Evolutionary conservation across 768 basidiomycete species (phyloP).

Genomic region (Lentinula raphanica): DNA sequence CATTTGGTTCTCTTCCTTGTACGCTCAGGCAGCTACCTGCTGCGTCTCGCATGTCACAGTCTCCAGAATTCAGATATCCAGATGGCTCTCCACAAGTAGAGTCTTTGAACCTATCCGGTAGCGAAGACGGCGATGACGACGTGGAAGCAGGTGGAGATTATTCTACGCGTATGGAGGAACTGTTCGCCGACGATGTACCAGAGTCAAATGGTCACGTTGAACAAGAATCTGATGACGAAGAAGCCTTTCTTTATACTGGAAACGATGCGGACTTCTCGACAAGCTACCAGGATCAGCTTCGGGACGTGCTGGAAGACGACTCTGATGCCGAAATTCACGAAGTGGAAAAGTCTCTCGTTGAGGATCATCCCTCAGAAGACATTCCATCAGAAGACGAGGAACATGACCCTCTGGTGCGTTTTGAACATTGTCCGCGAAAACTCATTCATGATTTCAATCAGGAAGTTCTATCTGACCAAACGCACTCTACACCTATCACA

Average conservation of each 20-base stretch:
- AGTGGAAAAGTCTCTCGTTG: slow-evolving; percentile 40
- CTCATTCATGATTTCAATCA: not conserved
- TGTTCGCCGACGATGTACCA: slow-evolving; percentile 44
- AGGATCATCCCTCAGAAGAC: slow-evolving; percentile 32
- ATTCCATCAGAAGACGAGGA: slow-evolving; percentile 21
- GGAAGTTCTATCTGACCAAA: slow-evolving; percentile 23
- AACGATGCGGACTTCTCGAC: slow-evolving; percentile 50
- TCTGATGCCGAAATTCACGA: slow-evolving; percentile 41
- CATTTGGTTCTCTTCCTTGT: not conserved
- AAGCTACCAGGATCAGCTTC: slow-evolving; percentile 63
- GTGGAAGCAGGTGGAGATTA: slow-evolving; percentile 48
- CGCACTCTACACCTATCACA: slow-evolving; percentile 30
- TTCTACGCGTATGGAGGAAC: slow-evolving; percentile 63
- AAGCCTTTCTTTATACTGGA: slow-evolving; percentile 70
- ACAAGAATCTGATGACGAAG: slow-evolving; percentile 48
- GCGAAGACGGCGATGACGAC: slow-evolving; percentile 34
- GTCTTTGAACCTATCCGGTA: slow-evolving; percentile 31
- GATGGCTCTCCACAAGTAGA: not conserved
- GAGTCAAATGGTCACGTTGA: slow-evolving; percentile 22
- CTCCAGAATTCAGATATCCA: not conserved
- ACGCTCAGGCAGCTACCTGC: not conserved
- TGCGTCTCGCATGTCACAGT: not conserved
- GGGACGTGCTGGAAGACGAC: slow-evolving; percentile 68
- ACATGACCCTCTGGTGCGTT: slow-evolving; percentile 8
- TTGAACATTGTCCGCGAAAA: slow-evolving; percentile 24